Conservation (phyloP, 192 early-diverging fungal genomes). For the Gigaspora rosea region DNA sequence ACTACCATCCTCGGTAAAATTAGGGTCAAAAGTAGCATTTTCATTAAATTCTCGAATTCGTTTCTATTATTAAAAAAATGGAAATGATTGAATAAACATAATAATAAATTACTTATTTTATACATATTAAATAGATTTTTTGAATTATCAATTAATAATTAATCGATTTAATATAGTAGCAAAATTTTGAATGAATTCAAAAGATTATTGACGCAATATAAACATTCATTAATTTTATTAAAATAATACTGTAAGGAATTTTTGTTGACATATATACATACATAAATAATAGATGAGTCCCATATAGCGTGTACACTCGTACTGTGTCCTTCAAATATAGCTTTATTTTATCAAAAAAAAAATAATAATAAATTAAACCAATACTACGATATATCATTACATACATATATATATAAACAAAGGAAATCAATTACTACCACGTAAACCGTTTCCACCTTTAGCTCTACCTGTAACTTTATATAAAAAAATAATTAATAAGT, state of each 20-base stretch:
- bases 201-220: not conserved
- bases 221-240: too few relatives aligned
- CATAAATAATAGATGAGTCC: slow-evolving; percentile 40
- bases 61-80: not conserved
- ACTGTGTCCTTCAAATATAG: slow-evolving; percentile 31
- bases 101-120: too few relatives aligned
- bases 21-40: not conserved
- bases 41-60: slow-evolving; percentile 18
- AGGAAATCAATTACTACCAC: slow-evolving; percentile 3
- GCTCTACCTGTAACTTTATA: not conserved
- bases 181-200: not conserved
- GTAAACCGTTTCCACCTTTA: slow-evolving; percentile 9
- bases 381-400: too few relatives aligned
- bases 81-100: too few relatives aligned
- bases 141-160: too few relatives aligned
- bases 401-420: too few relatives aligned
- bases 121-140: too few relatives aligned
- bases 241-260: too few relatives aligned
- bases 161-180: not conserved
- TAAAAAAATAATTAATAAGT: not conserved
- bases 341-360: not conserved
- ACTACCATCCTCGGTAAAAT: not conserved
- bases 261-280: slow-evolving; percentile 23
- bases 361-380: too few relatives aligned
- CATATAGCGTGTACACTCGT: slow-evolving; percentile 42